phyloP scores from a whole-genome alignment of 192 early-diverging fungal genomes.

The Backusella luteola region DNA sequence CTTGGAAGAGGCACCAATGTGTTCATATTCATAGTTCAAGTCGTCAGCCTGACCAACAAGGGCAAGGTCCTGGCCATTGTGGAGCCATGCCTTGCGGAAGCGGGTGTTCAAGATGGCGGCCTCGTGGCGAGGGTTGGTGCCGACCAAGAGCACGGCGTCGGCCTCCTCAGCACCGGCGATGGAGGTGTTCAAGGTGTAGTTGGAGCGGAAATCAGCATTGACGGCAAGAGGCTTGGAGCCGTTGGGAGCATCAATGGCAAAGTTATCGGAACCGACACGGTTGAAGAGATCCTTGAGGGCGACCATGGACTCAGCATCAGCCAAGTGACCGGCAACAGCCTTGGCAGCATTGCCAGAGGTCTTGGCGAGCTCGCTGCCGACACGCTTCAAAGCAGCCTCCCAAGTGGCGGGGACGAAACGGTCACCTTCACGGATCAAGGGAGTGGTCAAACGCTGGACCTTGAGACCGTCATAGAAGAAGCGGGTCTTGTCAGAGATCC shows the following conservation, averaged over 20 bases:
- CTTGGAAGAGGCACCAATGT: conserved; percentile 66
- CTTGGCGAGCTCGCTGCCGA: conserved; percentile 63
- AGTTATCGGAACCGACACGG: conserved; percentile 80
- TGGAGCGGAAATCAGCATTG: conserved; percentile 81
- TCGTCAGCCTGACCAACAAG: conserved; percentile 76
- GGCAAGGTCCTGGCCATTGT: conserved; percentile 76
- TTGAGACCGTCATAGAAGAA: conserved; percentile 95
- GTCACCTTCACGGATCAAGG: conserved; percentile 81
- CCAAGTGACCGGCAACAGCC: conserved; percentile 89
- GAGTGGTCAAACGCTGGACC: conserved; percentile 91
- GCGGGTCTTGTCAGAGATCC: conserved; percentile 98
- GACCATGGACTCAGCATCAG: conserved; percentile 92
- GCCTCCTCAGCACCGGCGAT: conserved; percentile 91
- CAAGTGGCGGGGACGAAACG: conserved; percentile 84
- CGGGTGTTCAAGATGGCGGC: conserved; percentile 95
- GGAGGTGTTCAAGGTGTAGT: conserved; percentile 83
- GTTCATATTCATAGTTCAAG: conserved; percentile 90
- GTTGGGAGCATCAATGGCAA: conserved; percentile 69
- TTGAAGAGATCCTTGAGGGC: conserved; percentile 96
- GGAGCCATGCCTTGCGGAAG: conserved; percentile 90
- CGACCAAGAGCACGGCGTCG: conserved; percentile 87
- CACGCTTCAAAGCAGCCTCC: conserved; percentile 77
- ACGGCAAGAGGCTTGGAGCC: conserved; percentile 48
- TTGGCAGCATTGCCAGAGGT: conserved; percentile 64
- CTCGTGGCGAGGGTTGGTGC: conserved; percentile 96